Evolutionary conservation across 169 alveolate species (phyloP).

Genomic region (Eimeria zaria): DNA sequence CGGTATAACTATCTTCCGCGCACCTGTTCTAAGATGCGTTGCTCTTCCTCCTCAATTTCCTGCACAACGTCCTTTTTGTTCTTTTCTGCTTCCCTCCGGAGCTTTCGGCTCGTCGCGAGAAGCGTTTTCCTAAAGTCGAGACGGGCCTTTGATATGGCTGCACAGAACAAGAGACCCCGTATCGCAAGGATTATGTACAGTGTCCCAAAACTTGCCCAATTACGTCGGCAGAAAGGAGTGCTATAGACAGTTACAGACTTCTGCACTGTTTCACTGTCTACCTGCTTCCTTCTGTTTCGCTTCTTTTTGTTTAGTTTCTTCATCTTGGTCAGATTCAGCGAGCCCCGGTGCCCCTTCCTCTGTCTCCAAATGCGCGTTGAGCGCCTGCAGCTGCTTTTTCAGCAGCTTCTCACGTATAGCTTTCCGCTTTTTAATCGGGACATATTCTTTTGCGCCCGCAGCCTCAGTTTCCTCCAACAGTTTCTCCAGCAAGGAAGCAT

Average conservation of each 20-base stretch:
- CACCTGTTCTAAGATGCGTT: conserved; percentile 86
- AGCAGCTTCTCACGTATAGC: conserved; percentile 61
- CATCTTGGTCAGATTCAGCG: conserved; percentile 35
- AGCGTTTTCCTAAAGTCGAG: conserved; percentile 85
- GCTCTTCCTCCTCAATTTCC: conserved; percentile 86
- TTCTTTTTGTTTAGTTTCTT: conserved; percentile 22
- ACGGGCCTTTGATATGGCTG: conserved; percentile 81
- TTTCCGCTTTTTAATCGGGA: conserved; percentile 79
- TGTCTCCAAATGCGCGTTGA: conserved; percentile 68
- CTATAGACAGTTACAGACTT: too few species aligned
- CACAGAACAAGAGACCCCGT: background rate
- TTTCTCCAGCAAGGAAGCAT: conserved; percentile 48
- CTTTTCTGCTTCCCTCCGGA: conserved; percentile 87
- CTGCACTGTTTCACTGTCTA: background rate
- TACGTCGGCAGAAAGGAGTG: background rate
- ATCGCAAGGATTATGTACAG: background rate
- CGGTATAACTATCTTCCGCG: background rate
- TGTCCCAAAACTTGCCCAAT: background rate
- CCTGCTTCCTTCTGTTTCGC: conserved; percentile 74
- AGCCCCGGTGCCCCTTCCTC: conserved; percentile 47
- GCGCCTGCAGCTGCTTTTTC: conserved; percentile 75
- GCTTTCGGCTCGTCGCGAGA: conserved; percentile 86
- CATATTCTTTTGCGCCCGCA: conserved; percentile 61
- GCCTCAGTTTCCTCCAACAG: conserved; percentile 63
- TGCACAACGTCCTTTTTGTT: conserved; percentile 83